Percentiles rank a stretch among this genome's conserved stretches.
Evolutionary conservation across 2,329 filamentous ascomycete species (phyloP).

Genomic region (Penicillium sp.): DNA sequence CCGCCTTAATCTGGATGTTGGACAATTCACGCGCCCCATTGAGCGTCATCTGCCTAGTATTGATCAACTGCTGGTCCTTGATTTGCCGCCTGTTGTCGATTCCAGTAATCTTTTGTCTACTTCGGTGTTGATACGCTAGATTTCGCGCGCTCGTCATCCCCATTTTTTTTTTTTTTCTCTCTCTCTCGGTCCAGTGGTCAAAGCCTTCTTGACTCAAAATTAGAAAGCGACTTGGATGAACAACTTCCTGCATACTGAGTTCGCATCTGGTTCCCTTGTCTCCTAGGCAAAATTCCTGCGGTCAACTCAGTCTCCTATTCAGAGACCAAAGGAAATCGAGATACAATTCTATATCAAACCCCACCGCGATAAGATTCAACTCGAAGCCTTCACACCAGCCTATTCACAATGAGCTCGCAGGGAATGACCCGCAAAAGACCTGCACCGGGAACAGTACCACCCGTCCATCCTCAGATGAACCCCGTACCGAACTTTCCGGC

Average conservation of each 20-base stretch:
- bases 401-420: slow-evolving; percentile 42
- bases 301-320: background rate
- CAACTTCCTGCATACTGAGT: slow-evolving; percentile 7
- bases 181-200: background rate
- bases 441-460: slow-evolving; percentile 69
- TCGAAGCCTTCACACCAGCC: background rate
- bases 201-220: slow-evolving; percentile 17
- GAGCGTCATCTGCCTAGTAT: slow-evolving; percentile 16
- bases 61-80: slow-evolving; percentile 11
- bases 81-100: slow-evolving; percentile 1
- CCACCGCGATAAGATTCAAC: slow-evolving; percentile 12
- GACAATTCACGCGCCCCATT: slow-evolving; percentile 17
- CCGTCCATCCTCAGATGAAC: slow-evolving; percentile 56
- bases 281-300: background rate
- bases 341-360: background rate
- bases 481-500: slow-evolving; percentile 49
- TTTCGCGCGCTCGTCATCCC: background rate
- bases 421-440: slow-evolving; percentile 65
- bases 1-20: slow-evolving; percentile 15
- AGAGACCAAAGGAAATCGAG: background rate
- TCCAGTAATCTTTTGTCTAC: background rate
- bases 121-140: background rate
- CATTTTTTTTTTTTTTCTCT: background rate
- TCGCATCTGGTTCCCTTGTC: slow-evolving; percentile 11
- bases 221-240: slow-evolving; percentile 19